Base-by-base conservation (phyloP, 805 yeast species). In the Candida ulmi region DNA sequence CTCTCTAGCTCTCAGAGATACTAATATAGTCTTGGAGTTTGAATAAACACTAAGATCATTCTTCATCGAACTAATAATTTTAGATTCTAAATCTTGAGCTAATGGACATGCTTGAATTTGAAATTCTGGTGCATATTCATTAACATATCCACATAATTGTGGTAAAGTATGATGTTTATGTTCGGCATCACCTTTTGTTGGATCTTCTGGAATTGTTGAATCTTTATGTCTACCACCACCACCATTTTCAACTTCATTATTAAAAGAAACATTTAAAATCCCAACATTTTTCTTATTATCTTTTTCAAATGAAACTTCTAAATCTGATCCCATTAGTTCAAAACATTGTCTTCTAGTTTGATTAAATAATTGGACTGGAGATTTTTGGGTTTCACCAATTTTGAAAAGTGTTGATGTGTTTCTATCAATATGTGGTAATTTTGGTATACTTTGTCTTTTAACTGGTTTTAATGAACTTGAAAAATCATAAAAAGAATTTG, bases 51-150 rank as follows among this genome's bases (percentile, higher is more conserved):
- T 51, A 39, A 77, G 52, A 47, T 76, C 82, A 41, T 65, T 66
- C 47, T 71, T 76, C 83, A 78, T 78, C 12, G 78, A 60, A 26
- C 56, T 56, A 12, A 68, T 54, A 11, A 78, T 66, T 38, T 68
- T 74, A 8, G 65, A 56, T 44, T 77, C 82, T 8, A 76, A 55
- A 40, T 75, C 74, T 12, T 71, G 65, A 17, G 66, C 61, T 13
- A 68, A 57, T 1, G 80, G 80, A 49, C 79, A 73, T 9, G 80
- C 76, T 53, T 78, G 84, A 12, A 66, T 43, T 41, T 63, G 62
- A 37, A 63, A 66, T 47, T 62, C 54, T 6, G 60, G 59, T 11
- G 47, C 17, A 36, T 42, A 55, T 17, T 52, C 48, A 23, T 45
- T 41, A 2, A 50, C 43, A 31, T 51, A 55, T 1, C 59, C 57